Conservation (phyloP, 768 basidiomycete genomes). For the Mycena kentingensis region DNA sequence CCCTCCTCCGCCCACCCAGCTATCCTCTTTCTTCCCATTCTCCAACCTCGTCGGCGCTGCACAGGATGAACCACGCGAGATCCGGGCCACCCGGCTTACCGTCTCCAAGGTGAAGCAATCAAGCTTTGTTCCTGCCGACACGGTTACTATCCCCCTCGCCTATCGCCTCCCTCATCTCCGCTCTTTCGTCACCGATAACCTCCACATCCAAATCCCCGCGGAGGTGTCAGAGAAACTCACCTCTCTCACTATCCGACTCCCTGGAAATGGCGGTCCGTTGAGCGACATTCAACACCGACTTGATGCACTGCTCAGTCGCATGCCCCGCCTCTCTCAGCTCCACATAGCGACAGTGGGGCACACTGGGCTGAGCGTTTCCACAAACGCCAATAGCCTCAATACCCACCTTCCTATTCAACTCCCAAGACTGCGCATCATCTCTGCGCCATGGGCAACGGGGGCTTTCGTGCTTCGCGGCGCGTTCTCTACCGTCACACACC, state of each 20-base stretch:
- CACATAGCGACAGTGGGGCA: background rate
- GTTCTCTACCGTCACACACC: background rate
- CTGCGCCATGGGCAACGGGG: conserved; percentile 12
- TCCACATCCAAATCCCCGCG: conserved; percentile 8
- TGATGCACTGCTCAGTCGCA: conserved; percentile 5
- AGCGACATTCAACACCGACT: conserved; percentile 16
- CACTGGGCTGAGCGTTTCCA: background rate
- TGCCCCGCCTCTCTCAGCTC: conserved; percentile 2
- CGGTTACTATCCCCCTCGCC: background rate
- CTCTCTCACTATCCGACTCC: conserved; percentile 7
- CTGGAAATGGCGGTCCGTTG: background rate
- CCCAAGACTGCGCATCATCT: conserved; percentile 6
- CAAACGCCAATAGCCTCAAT: background rate
- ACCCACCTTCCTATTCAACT: background rate
- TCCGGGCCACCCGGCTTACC: conserved; percentile 3
- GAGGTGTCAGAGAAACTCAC: conserved; percentile 1
- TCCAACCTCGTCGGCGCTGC: background rate
- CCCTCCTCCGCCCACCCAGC: background rate
- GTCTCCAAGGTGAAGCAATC: conserved; percentile 1
- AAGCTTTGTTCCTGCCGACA: background rate
- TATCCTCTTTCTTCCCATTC: conserved; percentile 4
- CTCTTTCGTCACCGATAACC: conserved; percentile 3
- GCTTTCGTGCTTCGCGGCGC: conserved; percentile 1
- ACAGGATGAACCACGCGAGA: background rate
- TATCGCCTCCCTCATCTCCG: conserved; percentile 6